These are phyloP conservation scores for Eimeria necatrix DNA, from an alignment of 169 alveolate species.

Conservation along the genomic window DNA sequence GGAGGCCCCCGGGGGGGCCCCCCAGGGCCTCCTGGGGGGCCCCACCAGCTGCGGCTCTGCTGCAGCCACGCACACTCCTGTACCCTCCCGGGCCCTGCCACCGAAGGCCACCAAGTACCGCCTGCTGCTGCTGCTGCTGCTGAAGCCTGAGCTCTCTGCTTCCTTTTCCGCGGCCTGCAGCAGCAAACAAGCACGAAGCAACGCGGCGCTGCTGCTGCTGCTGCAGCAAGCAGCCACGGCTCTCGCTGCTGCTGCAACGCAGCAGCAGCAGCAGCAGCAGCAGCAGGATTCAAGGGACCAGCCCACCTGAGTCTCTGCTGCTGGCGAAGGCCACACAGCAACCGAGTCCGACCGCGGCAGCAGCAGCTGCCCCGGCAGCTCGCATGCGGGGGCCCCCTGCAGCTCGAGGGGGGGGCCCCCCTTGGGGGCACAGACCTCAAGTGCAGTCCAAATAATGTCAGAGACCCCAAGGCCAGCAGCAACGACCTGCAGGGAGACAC, in stretches of 20 bases:
- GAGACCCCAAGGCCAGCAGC: background rate
- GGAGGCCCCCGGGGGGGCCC: slow-evolving; percentile 42
- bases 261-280: slow-evolving; percentile 30
- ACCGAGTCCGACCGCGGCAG: slow-evolving; percentile 37
- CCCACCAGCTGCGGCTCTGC: slow-evolving; percentile 5
- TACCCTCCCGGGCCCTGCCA: slow-evolving; percentile 14
- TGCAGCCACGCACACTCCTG: background rate
- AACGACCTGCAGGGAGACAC: background rate
- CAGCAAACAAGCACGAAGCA: slow-evolving; percentile 22
- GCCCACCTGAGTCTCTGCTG: background rate
- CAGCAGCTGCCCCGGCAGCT: slow-evolving; percentile 11
- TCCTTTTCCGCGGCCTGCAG: slow-evolving; percentile 7
- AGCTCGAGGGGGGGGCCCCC: background rate
- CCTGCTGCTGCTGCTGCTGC: background rate
- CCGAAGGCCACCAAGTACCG: slow-evolving; percentile 18
- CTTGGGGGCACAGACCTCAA: background rate
- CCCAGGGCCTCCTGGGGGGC: slow-evolving; percentile 28
- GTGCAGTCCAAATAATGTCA: slow-evolving; percentile 1
- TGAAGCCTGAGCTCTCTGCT: background rate
- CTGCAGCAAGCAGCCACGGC: slow-evolving; percentile 9
- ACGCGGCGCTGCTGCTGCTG: background rate
- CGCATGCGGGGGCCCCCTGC: background rate
- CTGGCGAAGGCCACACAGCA: slow-evolving; percentile 5
- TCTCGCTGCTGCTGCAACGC: background rate
- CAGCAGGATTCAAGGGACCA: background rate